Base-by-base conservation (phyloP, 306 rosid genomes). In the Prunus mume region DNA sequence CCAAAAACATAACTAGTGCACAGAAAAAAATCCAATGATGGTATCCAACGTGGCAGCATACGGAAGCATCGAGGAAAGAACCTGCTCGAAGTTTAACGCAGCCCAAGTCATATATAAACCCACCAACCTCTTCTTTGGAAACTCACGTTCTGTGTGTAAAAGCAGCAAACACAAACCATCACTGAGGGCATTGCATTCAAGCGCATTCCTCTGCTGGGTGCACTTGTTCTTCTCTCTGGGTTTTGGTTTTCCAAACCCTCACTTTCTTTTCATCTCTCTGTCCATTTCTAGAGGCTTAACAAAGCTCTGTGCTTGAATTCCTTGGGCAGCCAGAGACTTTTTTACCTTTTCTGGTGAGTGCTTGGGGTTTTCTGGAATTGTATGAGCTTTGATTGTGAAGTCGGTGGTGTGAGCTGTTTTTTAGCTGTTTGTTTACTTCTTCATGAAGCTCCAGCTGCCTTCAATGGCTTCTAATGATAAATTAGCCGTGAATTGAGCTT, bases 61-160 rank as follows among this genome's bases (percentile, higher is more conserved):
- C 0, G 27, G 77, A 43, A 73, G 56, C 11, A 5, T 58, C 45
- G 43, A 14, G 52, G 56, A 9, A 12, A 0, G 68, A 73, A 58
- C 12, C 24, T 58, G 68, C 19, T 57, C 76, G 76, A 73, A 58
- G 43, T 73, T 41, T 73, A 73, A 58, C 76, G 63, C 17, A 18
- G 3, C 8, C 5, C 43, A 38, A 18, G 19, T 8, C n/a, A 0
- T 56, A 41, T 73, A 58, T 24, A 25, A 73, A 1, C 19, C 68
- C 56, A 57, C 17, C 18, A 58, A 0, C 54, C 34, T 3, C 18
- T 0, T 1, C 38, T 0, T 1, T 0, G 0, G 8, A 24, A 32
- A 0, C 2, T n/a, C 32, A 1, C n/a, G 49, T 32, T 17, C 17
- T 9, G 4, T 18, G n/a, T 18, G 22, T 9, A 6, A 24, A 13